These are phyloP conservation scores for Podospora sp. DNA, from an alignment of 495 filamentous ascomycete species.

Conservation along the genomic window DNA sequence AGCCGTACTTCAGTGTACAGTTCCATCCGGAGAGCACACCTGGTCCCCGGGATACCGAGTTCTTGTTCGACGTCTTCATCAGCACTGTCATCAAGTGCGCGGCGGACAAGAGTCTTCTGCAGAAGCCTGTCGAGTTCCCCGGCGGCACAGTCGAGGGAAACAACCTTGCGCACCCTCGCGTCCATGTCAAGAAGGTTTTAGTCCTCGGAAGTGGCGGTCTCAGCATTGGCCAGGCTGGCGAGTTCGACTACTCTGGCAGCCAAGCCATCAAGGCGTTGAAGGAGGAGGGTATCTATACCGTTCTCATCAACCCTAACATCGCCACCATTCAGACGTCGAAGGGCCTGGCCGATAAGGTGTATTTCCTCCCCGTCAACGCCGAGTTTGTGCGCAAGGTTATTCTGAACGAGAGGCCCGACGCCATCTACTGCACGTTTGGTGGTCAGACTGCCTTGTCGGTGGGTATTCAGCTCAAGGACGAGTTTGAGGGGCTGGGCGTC, in stretches of 20 bases:
- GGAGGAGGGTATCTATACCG: constrained; percentile 90
- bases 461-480: constrained; percentile 94
- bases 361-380: constrained; percentile 95
- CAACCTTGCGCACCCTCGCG: constrained; percentile 69
- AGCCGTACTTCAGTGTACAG: constrained; percentile 96
- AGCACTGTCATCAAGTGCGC: constrained; percentile 70
- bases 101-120: constrained; percentile 62
- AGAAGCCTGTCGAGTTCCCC: constrained; percentile 76
- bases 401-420: constrained; percentile 85
- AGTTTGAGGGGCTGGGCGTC: constrained; percentile 88
- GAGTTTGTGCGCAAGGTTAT: constrained; percentile 98
- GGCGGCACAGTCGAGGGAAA: constrained; percentile 81
- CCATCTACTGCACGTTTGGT: constrained; percentile 94
- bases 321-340: constrained; percentile 98
- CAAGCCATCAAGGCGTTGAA: constrained; percentile 96
- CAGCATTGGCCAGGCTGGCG: constrained; percentile 94
- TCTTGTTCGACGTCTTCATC: constrained; percentile 95
- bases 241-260: constrained; percentile 97
- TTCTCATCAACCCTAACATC: constrained; percentile 98
- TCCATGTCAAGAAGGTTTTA: constrained; percentile 89
- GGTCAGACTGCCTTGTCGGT: constrained; percentile 94
- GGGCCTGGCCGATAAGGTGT: constrained; percentile 95
- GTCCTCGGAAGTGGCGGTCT: constrained; percentile 92
- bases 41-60: constrained; percentile 95
- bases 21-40: constrained; percentile 98